phyloP scores from a whole-genome alignment of 495 filamentous ascomycete genomes.

The Podospora pseudopauciseta region DNA sequence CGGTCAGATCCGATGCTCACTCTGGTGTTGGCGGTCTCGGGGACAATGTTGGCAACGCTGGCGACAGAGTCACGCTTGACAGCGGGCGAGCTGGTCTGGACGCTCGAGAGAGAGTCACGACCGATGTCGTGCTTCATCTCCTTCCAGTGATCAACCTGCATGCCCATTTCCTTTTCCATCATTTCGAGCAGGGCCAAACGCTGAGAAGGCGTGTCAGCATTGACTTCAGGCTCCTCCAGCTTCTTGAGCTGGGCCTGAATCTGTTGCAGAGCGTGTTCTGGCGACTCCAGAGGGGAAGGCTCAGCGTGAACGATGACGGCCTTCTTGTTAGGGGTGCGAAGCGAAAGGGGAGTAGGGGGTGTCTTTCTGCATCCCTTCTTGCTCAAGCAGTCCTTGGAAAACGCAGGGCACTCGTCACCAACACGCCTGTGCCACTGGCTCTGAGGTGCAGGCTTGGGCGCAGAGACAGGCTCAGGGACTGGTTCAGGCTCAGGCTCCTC shows the following conservation, averaged over 20 bases:
- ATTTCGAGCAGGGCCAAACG: slow-evolving; percentile 46
- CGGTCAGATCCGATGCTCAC: slow-evolving; percentile 33
- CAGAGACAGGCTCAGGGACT: neutral
- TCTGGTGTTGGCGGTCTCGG: slow-evolving; percentile 22
- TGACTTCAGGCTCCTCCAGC: slow-evolving; percentile 35
- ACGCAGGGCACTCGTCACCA: slow-evolving; percentile 51
- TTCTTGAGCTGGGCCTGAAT: slow-evolving; percentile 51
- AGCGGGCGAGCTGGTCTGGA: slow-evolving; percentile 34
- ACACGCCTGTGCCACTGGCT: slow-evolving; percentile 48
- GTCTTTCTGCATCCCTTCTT: slow-evolving; percentile 40
- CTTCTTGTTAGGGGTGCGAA: slow-evolving; percentile 35
- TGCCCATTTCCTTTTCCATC: slow-evolving; percentile 52
- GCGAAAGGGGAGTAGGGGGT: slow-evolving; percentile 47
- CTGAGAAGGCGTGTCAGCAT: slow-evolving; percentile 32
- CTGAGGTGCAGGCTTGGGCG: slow-evolving; percentile 22
- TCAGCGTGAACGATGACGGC: slow-evolving; percentile 38
- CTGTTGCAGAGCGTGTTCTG: slow-evolving; percentile 43
- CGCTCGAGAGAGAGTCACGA: slow-evolving; percentile 47
- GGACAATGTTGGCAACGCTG: slow-evolving; percentile 12
- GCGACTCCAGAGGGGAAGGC: slow-evolving; percentile 49
- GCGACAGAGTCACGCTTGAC: slow-evolving; percentile 25
- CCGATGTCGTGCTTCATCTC: slow-evolving; percentile 45
- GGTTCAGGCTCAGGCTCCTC: neutral
- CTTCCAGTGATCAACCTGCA: slow-evolving; percentile 50
- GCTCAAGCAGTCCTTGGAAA: slow-evolving; percentile 43